Percentiles rank a stretch among this genome's conserved stretches.
Evolutionary conservation across 164 flowering plant genomes (phyloP).

Genomic region (Platanus orientalis): DNA sequence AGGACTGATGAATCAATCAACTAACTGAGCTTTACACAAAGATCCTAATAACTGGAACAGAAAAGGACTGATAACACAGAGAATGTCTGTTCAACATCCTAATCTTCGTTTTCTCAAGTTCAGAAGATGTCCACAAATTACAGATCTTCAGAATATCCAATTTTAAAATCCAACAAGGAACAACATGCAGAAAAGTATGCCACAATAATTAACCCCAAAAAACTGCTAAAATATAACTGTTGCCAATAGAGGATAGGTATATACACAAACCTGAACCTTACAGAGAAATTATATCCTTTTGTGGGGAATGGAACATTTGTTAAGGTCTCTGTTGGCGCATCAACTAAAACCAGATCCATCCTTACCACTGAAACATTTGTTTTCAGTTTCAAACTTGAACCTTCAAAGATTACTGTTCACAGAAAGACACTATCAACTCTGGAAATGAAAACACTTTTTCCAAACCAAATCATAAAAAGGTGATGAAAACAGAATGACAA

Average conservation of each 20-base stretch:
- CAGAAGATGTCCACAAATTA: background rate
- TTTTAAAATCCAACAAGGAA: background rate
- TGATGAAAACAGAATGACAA: background rate
- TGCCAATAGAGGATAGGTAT: background rate
- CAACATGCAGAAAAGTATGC: background rate
- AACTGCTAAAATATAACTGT: background rate
- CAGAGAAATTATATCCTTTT: constrained; percentile 63
- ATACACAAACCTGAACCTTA: constrained; percentile 59
- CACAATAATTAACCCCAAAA: background rate
- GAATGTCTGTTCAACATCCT: too few relatives aligned
- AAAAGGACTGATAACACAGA: too few relatives aligned
- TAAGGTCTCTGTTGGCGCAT: constrained; percentile 57
- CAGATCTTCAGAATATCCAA: background rate
- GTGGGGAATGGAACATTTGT: constrained; percentile 73
- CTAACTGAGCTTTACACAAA: too few relatives aligned
- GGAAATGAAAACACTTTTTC: background rate
- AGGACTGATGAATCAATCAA: too few relatives aligned
- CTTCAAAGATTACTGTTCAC: constrained; percentile 45
- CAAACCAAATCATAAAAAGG: background rate
- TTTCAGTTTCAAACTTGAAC: constrained; percentile 45
- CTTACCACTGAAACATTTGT: constrained; percentile 53
- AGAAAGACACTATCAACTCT: constrained; percentile 4
- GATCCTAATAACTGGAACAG: too few relatives aligned
- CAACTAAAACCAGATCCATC: constrained; percentile 36
- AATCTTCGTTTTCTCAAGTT: background rate